Evolutionary conservation across 78 protist genomes (phyloP).

Genomic region (Speleostelium caveatum): DNA sequence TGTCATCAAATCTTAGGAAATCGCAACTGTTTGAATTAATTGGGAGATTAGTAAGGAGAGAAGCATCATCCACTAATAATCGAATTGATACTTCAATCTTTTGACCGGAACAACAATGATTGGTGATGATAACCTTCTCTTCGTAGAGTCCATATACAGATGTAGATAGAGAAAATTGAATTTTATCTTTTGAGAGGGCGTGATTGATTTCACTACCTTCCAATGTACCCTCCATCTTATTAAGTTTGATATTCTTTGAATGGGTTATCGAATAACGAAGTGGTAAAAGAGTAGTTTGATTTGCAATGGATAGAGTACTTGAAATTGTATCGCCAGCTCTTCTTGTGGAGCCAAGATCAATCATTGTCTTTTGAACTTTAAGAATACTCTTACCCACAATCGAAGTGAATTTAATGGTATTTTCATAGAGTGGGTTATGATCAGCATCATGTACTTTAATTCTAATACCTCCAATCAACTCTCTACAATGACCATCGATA

Average conservation of each 20-base stretch:
- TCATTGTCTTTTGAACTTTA: slow-evolving; percentile 25
- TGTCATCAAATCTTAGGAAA: slow-evolving; percentile 39
- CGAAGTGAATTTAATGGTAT: slow-evolving; percentile 68
- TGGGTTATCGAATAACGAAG: slow-evolving; percentile 22
- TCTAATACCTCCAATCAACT: slow-evolving; percentile 80
- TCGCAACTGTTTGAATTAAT: slow-evolving; percentile 53
- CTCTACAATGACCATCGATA: slow-evolving; percentile 80
- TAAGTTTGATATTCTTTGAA: slow-evolving; percentile 27
- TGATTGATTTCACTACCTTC: slow-evolving; percentile 65
- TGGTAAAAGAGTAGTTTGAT: slow-evolving; percentile 67
- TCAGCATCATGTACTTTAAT: slow-evolving; percentile 66
- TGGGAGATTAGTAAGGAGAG: slow-evolving; percentile 63
- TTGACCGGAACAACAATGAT: slow-evolving; percentile 52
- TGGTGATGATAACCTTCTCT: slow-evolving; percentile 45
- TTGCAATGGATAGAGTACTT: slow-evolving; percentile 23
- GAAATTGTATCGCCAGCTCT: slow-evolving; percentile 44
- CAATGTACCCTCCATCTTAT: slow-evolving; percentile 6
- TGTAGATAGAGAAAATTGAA: slow-evolving; percentile 32
- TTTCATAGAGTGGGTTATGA: slow-evolving; percentile 52
- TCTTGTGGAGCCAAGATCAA: slow-evolving; percentile 71
- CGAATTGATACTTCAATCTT: slow-evolving; percentile 44
- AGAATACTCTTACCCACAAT: slow-evolving; percentile 70
- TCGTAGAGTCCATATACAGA: slow-evolving; percentile 51
- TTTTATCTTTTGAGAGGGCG: slow-evolving; percentile 39
- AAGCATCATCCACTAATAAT: slow-evolving; percentile 67